phyloP scores from a whole-genome alignment of 1,139 yeast species.

The Magnusiomyces starmeri region DNA sequence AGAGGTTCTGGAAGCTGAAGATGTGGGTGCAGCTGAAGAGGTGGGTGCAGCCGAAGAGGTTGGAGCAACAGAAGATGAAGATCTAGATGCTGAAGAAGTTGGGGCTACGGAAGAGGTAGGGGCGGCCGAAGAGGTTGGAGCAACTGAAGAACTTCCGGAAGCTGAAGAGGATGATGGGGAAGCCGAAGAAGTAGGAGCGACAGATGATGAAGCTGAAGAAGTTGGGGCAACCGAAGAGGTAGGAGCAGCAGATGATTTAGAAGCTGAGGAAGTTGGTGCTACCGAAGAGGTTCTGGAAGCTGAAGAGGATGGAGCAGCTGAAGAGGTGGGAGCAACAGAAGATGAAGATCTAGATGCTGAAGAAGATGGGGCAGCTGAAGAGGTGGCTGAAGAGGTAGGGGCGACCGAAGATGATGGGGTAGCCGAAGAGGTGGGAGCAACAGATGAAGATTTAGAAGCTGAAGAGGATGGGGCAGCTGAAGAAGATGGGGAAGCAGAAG shows the following conservation, averaged over 20 bases:
- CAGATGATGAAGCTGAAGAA: neutral
- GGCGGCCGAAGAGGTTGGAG: too few relatives aligned
- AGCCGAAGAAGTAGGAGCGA: neutral
- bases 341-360: neutral
- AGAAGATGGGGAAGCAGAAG: neutral
- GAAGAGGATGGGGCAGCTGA: neutral
- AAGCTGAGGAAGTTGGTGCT: neutral
- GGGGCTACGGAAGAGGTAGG: neutral
- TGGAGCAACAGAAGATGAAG: neutral
- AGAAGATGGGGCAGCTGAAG: neutral
- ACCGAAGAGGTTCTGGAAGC: slow-evolving; percentile 1
- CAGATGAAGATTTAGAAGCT: neutral
- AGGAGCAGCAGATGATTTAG: neutral
- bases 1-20: neutral
- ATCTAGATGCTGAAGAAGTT: neutral
- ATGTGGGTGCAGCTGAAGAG: too few relatives aligned
- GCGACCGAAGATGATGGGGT: neutral
- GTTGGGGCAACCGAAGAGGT: neutral
- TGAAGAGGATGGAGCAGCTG: neutral
- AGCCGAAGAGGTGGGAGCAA: neutral
- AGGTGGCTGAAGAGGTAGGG: neutral
- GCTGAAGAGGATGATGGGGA: neutral
- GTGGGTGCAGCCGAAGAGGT: neutral
- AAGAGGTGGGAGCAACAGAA: neutral
- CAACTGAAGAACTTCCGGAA: too few relatives aligned